Base-by-base conservation (phyloP, 768 basidiomycete genomes). In the Leccinum incarnatum region DNA sequence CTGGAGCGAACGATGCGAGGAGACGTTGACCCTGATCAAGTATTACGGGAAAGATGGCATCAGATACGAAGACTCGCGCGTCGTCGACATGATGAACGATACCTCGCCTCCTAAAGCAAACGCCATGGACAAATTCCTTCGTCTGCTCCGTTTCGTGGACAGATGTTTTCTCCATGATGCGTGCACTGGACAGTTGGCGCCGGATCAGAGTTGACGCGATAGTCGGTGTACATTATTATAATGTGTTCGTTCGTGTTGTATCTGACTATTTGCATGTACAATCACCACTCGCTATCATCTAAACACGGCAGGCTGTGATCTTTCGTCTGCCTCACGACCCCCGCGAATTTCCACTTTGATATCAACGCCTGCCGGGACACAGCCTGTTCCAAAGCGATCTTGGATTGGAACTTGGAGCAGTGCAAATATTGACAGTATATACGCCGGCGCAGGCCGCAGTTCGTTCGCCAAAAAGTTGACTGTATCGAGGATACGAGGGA, bases 301-400 rank as follows among this genome's bases (percentile, higher is more conserved):
- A 37, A 70, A 66, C 32, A 61, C 50, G 36, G 66, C 66, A 40
- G 60, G 64, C 25, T 61, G 57, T 34, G 63, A 51, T 55, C 69
- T 65, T 32, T 66, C 59, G 52, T 88, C 84, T 6, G 69, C 65
- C 30, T 71, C 72, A 27, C 72, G 72, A 62, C 81, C 76, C 6
- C 86, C 85, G 5, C 73, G 63, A 34, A 93, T 65, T 5, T 84
- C 77, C 4, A 91, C 79, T 60, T 78, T 84, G 23, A 86, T 78
- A 11, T 91, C 91, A 2, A 86, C 85, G 6, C 90, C 90, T 4
- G 84, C 88, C 0, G 90, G 89, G 12, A 94, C 89, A 64, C 87
- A 87, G 1, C 84, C 84, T 54, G 70, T 67, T 86, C 84, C 64
- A 94, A 71, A 1, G 86, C 88, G 8, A 90, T 69, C 70, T 93